A percentile compares a stretch with the other conserved stretches of the same genome.
phyloP scores from a whole-genome alignment of 2,329 filamentous ascomycete species.

The Plectosphaerella plurivora region DNA sequence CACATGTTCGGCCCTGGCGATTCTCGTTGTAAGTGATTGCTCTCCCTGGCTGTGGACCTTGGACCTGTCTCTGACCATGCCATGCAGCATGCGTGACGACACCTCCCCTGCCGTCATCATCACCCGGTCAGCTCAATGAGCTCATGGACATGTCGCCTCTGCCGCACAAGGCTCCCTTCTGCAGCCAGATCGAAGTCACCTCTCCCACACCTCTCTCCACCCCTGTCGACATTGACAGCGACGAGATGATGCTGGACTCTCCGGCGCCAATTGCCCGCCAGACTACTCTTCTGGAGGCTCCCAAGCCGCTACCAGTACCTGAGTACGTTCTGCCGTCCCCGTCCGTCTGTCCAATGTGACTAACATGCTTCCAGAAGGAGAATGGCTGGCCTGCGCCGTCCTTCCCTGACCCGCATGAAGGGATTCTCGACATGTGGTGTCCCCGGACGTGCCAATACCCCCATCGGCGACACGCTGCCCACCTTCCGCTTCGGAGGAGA shows the following conservation, averaged over 20 bases:
- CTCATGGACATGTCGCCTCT: constrained; percentile 92
- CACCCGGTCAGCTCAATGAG: constrained; percentile 67
- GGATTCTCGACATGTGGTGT: constrained; percentile 66
- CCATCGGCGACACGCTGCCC: constrained; percentile 51
- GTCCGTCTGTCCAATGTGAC: background rate
- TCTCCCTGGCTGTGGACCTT: constrained; percentile 7
- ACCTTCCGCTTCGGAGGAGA: constrained; percentile 68
- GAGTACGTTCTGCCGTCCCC: constrained; percentile 49
- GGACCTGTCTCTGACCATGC: constrained; percentile 7
- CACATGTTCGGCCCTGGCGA: constrained; percentile 58
- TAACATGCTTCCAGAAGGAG: constrained; percentile 46
- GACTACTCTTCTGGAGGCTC: constrained; percentile 38
- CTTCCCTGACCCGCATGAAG: constrained; percentile 71
- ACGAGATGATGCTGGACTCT: constrained; percentile 53
- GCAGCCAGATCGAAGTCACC: constrained; percentile 59
- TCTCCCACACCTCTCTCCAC: constrained; percentile 65
- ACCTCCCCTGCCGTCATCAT: constrained; percentile 78
- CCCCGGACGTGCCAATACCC: constrained; percentile 50
- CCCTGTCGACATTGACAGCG: constrained; percentile 35
- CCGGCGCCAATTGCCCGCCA: constrained; percentile 46
- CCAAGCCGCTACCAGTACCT: constrained; percentile 37
- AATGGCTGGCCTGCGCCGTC: constrained; percentile 66
- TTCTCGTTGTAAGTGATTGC: constrained; percentile 51
- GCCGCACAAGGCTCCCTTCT: constrained; percentile 76
- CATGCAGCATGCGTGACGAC: constrained; percentile 70